Conservation (phyloP, 2,329 filamentous ascomycete species). For the Nemania bipapillata region DNA sequence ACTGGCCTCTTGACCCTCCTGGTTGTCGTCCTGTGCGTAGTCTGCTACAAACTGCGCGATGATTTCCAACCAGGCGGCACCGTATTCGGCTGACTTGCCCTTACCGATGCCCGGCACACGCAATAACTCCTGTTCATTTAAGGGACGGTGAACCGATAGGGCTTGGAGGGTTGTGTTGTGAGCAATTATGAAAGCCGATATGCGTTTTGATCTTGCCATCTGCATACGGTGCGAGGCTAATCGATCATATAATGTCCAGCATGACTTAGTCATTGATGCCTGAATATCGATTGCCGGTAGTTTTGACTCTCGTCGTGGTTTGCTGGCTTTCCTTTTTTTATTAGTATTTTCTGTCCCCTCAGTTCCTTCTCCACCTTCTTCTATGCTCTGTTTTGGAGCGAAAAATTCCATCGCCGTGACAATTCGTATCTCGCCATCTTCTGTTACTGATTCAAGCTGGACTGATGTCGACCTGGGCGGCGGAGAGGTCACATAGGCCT, state of each 20-base stretch:
- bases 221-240: conserved; percentile 19
- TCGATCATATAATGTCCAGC: conserved; percentile 6
- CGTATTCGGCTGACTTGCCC: conserved; percentile 21
- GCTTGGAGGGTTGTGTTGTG: conserved; percentile 15
- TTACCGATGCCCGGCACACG: conserved; percentile 22
- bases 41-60: conserved; percentile 27
- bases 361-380: neutral
- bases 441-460: conserved; percentile 22
- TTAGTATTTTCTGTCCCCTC: neutral
- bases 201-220: conserved; percentile 1
- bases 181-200: conserved; percentile 21
- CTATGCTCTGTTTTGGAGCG: neutral
- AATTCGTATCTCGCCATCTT: conserved; percentile 19
- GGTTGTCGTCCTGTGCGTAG: neutral
- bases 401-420: conserved; percentile 17
- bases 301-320: neutral
- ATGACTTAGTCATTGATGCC: conserved; percentile 14
- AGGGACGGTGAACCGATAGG: conserved; percentile 22
- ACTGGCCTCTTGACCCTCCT: too few species aligned
- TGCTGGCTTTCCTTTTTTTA: neutral
- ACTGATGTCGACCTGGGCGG: conserved; percentile 4
- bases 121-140: conserved; percentile 25
- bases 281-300: neutral
- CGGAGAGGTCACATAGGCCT: conserved; percentile 33
- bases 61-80: conserved; percentile 30